These are phyloP conservation scores for Hyparrhenia diplandra DNA, from an alignment of 176 grass and related monocot species.

Conservation along the genomic window DNA sequence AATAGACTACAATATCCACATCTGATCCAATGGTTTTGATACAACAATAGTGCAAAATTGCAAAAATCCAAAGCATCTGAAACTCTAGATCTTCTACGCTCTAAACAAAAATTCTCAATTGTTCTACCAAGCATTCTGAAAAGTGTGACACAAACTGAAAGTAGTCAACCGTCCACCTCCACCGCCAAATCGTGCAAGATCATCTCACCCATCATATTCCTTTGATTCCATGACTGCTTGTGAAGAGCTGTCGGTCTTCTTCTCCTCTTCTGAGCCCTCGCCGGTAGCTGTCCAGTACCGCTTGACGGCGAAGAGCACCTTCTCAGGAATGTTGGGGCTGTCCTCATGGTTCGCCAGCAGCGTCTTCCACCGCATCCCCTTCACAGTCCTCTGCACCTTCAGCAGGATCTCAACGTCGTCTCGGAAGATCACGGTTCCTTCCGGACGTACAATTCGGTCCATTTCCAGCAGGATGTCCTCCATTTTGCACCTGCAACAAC, in stretches of 20 bases:
- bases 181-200: not conserved
- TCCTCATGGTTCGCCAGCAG: conserved; percentile 70
- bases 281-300: conserved; percentile 65
- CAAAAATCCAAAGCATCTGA: not conserved
- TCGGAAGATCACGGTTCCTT: conserved; percentile 77
- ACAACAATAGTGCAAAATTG: not conserved
- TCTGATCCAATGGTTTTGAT: not conserved
- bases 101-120: not conserved
- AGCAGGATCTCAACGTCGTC: conserved; percentile 65
- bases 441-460: conserved; percentile 77
- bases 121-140: not conserved
- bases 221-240: not conserved
- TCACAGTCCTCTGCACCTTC: conserved; percentile 49
- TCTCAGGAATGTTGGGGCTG: conserved; percentile 58
- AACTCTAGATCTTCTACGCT: not conserved
- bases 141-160: not conserved
- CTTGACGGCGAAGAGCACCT: conserved; percentile 78
- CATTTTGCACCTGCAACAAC: conserved; percentile 80
- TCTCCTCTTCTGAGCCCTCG: conserved; percentile 4
- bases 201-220: not conserved
- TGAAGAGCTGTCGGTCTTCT: not conserved
- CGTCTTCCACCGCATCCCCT: conserved; percentile 69
- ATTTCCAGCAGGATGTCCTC: conserved; percentile 91
- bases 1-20: not conserved
- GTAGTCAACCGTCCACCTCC: not conserved